Evolutionary conservation across 1,284 basidiomycete species (phyloP), one percentile per base, ranked within the genome.

Genomic region (Xerocomus nothofagi): DNA sequence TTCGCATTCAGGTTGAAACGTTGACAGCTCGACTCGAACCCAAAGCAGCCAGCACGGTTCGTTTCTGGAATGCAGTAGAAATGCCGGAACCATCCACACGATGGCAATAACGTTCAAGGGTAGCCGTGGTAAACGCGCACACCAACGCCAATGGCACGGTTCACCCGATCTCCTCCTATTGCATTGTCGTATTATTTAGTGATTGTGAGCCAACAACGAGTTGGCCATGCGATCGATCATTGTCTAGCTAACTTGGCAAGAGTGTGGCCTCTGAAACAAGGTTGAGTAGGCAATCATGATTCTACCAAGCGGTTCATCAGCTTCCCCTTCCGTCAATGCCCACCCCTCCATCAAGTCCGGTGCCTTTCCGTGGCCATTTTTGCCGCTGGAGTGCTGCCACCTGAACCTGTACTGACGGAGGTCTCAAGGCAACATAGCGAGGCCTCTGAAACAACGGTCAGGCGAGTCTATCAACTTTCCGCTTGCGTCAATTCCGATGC

Each of bases 91-190:
- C 24, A 6, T 33, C 31, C 33, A n/a, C 31, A 18, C 20, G 36
- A n/a, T 39, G 39, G 36, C 31, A 20, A n/a, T 40, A 26, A 15
- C 17, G 8, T 15, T 27, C 7, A 2, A 6, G 27, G 49, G 34
- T 52, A 40, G 33, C 32, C 38, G 45, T 63, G 49, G 45, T 29
- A 45, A 44, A 44, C 48, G 39, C 59, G 8, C 50, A 31, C 29
- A 32, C 58, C 58, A 61, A 43, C n/a, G 6, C 24, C 8, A 3
- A 55, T 31, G 44, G 48, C 38, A 44, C 40, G 54, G 39, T 44
- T 20, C 20, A n/a, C 23, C 47, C 23, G 26, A 32, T 24, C 14
- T 20, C 7, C 9, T 39, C 33, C 17, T 18, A 32, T 33, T 37
- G 21, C 17, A 3, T 39, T 36, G 47, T 30, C 8, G 23, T 30